Evolutionary conservation across 2,329 filamentous ascomycete species (phyloP), one percentile per base, ranked within the genome.

Genomic region (Sphaerulina populicola): DNA sequence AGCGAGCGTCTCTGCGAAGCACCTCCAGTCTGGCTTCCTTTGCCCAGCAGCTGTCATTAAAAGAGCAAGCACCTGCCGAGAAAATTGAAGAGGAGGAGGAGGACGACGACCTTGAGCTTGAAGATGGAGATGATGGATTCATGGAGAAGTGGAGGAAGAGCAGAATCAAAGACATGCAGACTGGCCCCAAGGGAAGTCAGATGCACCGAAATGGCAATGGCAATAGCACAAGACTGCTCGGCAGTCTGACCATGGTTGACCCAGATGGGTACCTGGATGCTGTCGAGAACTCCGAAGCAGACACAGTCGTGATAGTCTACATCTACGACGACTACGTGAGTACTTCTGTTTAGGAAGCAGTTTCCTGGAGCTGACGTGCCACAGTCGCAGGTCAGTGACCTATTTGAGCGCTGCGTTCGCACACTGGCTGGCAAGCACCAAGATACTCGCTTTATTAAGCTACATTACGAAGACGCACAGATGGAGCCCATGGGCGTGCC

Each of bases 201-300:
- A 67, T 63, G 52, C 59, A 63, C 42, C 55, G 51, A 14, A 44
- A 52, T 54, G 8, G 49, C 21, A 58, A 57, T 40, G 48, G 56
- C 36, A 58, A 57, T 15, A 60, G 84, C 61, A 79, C 85, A 57
- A 76, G 86, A 58, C 76, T 84, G 52, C 97, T 86, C 66, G 93
- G 93, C 18, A 79, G 78, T 10, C 73, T 97, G 56, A 85, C 90
- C 55, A 78, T 81, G 53, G 93, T 97, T 1, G 90, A 97, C 73
- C 91, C 88, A 6, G 75, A 85, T 57, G 93, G 90, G 14, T 98
- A 94, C 64, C 78, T 98, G n/a, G 90, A 97, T 69, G 90, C 91
- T 49, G 88, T 97, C 60, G 93, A 98, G 72, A 93, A 88, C 71
- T 88, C 91, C 4, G 77, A 82, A 36, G 72, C 82, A 43, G 86